Conservation (phyloP, 352 stramenopile genomes). For the Pythium graminicola region DNA sequence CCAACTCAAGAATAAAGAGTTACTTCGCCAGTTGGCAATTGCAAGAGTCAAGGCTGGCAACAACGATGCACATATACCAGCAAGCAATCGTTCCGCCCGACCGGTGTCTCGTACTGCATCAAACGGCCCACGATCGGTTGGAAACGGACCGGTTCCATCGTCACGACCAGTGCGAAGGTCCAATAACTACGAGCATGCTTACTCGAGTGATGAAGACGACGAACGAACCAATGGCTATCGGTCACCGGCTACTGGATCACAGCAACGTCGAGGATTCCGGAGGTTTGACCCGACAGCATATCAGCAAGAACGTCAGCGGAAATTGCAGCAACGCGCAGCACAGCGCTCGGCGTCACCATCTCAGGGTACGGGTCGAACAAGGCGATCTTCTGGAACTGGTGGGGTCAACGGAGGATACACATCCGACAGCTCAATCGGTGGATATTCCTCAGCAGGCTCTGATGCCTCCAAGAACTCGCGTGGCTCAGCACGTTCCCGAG, state of each 20-base stretch:
- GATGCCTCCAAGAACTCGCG: conserved; percentile 44
- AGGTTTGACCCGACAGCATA: conserved; percentile 81
- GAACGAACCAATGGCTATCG: conserved; percentile 11
- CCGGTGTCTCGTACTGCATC: background rate
- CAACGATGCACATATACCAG: background rate
- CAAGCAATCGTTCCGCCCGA: background rate
- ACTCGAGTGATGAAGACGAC: conserved; percentile 22
- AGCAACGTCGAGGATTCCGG: conserved; percentile 32
- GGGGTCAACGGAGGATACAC: conserved; percentile 34
- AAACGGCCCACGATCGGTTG: background rate
- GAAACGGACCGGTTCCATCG: background rate
- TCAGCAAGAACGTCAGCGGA: conserved; percentile 63
- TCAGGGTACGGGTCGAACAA: background rate
- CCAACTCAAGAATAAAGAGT: conserved; percentile 70
- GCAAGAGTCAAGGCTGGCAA: conserved; percentile 33
- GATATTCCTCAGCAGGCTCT: conserved; percentile 61
- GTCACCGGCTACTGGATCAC: background rate
- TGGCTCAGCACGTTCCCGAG: conserved; percentile 34
- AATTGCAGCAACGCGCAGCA: conserved; percentile 27
- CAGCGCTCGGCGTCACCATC: conserved; percentile 33
- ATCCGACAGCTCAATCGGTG: conserved; percentile 54
- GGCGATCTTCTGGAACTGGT: background rate
- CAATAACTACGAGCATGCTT: conserved; percentile 6
- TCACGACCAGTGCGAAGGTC: background rate
- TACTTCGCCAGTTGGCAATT: conserved; percentile 67